These are phyloP conservation scores for Xylariaceae sp. DNA, from an alignment of 2,329 filamentous ascomycete species.

Conservation along the genomic window DNA sequence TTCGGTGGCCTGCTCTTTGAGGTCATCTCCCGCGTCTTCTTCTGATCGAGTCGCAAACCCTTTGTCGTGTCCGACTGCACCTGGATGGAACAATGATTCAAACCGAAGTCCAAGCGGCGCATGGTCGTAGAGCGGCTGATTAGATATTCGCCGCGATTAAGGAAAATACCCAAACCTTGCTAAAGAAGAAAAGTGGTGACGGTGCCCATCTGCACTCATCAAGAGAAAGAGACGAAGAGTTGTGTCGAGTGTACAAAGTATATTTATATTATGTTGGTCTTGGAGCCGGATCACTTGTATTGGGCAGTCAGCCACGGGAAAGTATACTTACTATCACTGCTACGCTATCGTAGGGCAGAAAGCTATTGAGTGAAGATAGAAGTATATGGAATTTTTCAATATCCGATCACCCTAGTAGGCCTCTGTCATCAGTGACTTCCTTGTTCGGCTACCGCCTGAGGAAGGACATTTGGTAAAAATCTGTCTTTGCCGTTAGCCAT, in stretches of 20 bases:
- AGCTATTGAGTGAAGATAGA: slow-evolving; percentile 11
- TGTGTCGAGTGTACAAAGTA: slow-evolving; percentile 7
- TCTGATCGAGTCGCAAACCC: slow-evolving; percentile 28
- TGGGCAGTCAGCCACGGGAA: neutral
- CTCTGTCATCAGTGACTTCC: neutral
- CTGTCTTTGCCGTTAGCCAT: neutral
- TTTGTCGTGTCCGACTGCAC: neutral
- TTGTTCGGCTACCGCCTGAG: neutral
- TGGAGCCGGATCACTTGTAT: slow-evolving; percentile 1
- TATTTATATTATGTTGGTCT: slow-evolving; percentile 12
- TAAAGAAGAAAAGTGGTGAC: neutral
- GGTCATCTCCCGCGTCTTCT: slow-evolving; percentile 60
- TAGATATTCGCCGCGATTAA: slow-evolving; percentile 1
- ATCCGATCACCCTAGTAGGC: no score
- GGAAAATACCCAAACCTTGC: neutral
- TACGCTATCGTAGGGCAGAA: neutral
- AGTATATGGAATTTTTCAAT: slow-evolving; percentile 5
- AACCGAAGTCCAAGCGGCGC: neutral
- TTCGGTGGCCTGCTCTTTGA: slow-evolving; percentile 67
- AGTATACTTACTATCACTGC: neutral
- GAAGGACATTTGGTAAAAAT: neutral
- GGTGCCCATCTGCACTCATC: no score
- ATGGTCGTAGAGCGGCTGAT: neutral
- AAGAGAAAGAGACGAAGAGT: no score
- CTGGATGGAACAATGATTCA: neutral